Percentiles rank a stretch among this genome's conserved stretches.
Conservation (phyloP, 1,284 basidiomycete genomes). For the Puccinia triticina region DNA sequence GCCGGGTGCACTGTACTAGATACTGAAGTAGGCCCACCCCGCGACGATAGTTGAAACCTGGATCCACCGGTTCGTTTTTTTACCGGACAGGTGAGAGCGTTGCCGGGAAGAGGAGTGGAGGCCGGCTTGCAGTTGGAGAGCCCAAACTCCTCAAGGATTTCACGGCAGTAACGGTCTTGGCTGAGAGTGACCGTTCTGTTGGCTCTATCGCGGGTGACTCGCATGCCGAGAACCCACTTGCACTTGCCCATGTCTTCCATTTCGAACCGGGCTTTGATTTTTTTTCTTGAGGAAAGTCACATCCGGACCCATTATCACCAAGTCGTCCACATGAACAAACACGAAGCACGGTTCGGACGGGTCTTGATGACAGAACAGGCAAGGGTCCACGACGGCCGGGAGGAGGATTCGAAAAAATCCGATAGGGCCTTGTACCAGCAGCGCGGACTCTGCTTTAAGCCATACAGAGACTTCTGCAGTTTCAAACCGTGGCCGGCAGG, state of each 20-base stretch:
- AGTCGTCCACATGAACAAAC: constrained; percentile 18
- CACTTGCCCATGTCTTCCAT: constrained; percentile 20
- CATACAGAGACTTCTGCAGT: background rate
- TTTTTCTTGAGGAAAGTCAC: background rate
- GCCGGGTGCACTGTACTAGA: background rate
- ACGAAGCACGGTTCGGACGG: background rate
- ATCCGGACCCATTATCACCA: background rate
- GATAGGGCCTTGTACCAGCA: constrained; percentile 8
- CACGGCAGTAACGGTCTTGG: background rate
- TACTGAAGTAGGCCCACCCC: background rate
- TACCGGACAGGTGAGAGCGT: background rate
- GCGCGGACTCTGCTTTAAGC: background rate
- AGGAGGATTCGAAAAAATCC: background rate
- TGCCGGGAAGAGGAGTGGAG: background rate
- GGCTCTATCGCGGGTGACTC: background rate
- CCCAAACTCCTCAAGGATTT: background rate
- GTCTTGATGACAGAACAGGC: background rate
- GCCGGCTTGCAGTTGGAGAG: background rate
- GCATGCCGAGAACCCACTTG: constrained; percentile 5
- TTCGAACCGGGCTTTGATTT: constrained; percentile 4
- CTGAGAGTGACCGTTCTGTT: background rate
- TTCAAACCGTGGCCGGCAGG: background rate
- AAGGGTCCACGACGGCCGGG: background rate
- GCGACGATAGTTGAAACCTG: background rate
- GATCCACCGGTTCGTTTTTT: background rate